Conservation (phyloP, 306 rosid genomes). For the Cyclanthera cordifolia region DNA sequence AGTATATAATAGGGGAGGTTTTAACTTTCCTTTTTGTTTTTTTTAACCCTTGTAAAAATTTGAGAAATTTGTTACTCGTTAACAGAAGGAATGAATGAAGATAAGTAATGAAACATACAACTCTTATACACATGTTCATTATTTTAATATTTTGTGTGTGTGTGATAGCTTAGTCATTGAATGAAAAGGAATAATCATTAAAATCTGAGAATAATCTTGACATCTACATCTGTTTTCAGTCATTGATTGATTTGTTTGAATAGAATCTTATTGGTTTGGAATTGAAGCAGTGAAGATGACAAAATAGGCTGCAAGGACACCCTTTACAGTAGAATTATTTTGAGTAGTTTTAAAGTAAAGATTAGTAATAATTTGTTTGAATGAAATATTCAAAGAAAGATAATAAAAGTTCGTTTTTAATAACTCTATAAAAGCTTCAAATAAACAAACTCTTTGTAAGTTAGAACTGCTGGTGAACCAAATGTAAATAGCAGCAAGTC, state of each 20-base stretch:
- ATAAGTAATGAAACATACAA: constrained; percentile 10
- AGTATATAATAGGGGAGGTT: constrained; percentile 9
- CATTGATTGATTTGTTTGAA: not conserved
- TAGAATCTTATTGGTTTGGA: not conserved
- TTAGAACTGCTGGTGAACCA: too few species aligned
- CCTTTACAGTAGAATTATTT: too few species aligned
- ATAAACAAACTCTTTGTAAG: too few species aligned
- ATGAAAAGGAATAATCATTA: not conserved
- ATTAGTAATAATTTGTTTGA: too few species aligned
- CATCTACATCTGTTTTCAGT: not conserved
- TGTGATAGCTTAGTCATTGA: not conserved
- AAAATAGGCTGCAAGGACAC: too few species aligned
- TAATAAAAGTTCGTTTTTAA: too few species aligned
- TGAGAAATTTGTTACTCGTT: not conserved
- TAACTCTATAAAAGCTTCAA: too few species aligned
- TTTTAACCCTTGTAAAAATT: constrained; percentile 4
- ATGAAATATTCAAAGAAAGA: too few species aligned
- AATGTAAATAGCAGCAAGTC: too few species aligned
- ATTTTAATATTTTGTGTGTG: not conserved
- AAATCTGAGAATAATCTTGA: not conserved
- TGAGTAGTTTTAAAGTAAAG: too few species aligned
- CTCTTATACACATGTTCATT: not conserved
- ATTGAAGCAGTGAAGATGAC: not conserved
- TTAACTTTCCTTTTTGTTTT: not conserved
- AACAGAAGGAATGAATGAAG: constrained; percentile 13